These are phyloP conservation scores for Talaromyces liani DNA, from an alignment of 495 filamentous ascomycete species.

Conservation along the genomic window DNA sequence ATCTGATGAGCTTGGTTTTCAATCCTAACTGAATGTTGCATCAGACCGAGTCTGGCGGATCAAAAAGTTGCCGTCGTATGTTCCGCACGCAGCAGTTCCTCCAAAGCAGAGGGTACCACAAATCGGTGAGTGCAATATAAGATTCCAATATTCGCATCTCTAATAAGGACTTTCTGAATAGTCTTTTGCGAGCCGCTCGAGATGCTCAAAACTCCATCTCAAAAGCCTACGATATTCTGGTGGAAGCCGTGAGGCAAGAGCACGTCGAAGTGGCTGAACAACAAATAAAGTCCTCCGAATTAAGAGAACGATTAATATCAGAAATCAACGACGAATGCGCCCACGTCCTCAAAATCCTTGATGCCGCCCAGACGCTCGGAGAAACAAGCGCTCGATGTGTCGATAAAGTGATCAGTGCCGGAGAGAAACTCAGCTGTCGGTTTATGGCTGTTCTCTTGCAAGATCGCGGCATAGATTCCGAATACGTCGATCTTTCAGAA, in stretches of 20 bases:
- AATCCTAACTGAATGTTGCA: conserved; percentile 6
- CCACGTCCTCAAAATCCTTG: conserved; percentile 49
- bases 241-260: conserved; percentile 66
- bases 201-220: conserved; percentile 56
- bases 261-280: conserved; percentile 60
- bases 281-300: conserved; percentile 52
- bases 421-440: conserved; percentile 86
- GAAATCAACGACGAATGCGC: conserved; percentile 69
- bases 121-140: conserved; percentile 63
- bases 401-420: conserved; percentile 85
- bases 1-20: not conserved
- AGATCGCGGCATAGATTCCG: conserved; percentile 68
- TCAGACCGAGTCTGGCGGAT: conserved; percentile 56
- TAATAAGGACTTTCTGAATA: conserved; percentile 17
- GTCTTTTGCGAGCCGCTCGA: conserved; percentile 62
- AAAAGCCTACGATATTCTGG: conserved; percentile 58
- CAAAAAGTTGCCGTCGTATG: conserved; percentile 82
- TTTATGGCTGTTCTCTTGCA: conserved; percentile 77
- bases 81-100: conserved; percentile 83
- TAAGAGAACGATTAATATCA: conserved; percentile 48
- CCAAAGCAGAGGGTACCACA: conserved; percentile 87
- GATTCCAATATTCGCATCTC: not conserved
- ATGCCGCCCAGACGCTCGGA: conserved; percentile 50
- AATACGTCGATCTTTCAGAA: conserved; percentile 81
- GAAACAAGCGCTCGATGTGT: conserved; percentile 75